Evolutionary conservation across 352 stramenopile genomes (phyloP).

Genomic region (Vaucheria bursata): DNA sequence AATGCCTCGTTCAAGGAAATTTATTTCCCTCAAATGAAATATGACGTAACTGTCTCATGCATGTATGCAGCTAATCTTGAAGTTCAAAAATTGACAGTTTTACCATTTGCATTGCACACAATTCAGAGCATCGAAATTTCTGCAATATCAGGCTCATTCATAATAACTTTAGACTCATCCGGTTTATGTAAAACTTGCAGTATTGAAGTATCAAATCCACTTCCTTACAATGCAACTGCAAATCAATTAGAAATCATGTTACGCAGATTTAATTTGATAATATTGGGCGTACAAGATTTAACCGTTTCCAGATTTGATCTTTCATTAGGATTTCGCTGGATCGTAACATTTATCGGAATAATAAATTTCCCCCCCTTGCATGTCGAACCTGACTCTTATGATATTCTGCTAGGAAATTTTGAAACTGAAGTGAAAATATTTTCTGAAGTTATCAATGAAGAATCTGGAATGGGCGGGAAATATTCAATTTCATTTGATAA

Average conservation of each 20-base stretch:
- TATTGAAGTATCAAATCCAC: constrained; percentile 20
- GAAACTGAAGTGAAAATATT: background rate
- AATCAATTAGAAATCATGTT: constrained; percentile 14
- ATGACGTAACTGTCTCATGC: constrained; percentile 21
- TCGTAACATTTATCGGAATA: constrained; percentile 10
- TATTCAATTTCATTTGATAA: background rate
- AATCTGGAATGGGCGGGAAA: background rate
- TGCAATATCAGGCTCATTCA: constrained; percentile 26
- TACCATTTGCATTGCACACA: background rate
- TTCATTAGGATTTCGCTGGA: constrained; percentile 18
- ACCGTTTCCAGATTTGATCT: background rate
- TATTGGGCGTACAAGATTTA: constrained; percentile 2
- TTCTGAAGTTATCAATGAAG: background rate
- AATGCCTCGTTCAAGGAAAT: background rate
- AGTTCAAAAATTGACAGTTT: constrained; percentile 27
- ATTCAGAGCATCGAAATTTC: background rate
- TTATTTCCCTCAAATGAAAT: constrained; percentile 7
- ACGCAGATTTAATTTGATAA: constrained; percentile 14
- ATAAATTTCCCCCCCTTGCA: constrained; percentile 21
- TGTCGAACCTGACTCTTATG: background rate
- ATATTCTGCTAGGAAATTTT: background rate
- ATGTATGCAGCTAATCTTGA: constrained; percentile 24
- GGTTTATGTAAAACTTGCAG: constrained; percentile 26
- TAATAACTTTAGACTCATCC: constrained; percentile 23
- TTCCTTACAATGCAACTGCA: constrained; percentile 26